Base-by-base conservation (phyloP, 2,329 filamentous ascomycete species). In the Fusarium luffae region DNA sequence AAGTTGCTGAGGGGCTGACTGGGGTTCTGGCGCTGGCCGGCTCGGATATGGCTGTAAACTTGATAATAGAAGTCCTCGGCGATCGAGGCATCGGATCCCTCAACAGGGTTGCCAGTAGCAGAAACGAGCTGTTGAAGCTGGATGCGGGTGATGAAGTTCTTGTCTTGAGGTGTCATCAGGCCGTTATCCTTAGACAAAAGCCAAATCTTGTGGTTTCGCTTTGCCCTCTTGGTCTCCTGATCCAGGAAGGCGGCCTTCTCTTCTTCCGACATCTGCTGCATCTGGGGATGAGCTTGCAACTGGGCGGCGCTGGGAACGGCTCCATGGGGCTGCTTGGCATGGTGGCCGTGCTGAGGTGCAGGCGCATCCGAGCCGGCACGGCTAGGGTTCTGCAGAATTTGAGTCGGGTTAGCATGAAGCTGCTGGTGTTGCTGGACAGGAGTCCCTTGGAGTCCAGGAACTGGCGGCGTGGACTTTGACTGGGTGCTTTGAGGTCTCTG, bases 31-130 rank as follows among this genome's bases (percentile, higher is more conserved):
- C 94, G 90, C 44, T 93, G 93, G 44, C 93, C 92, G 63, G 93
- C 94, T 54, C 95, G 91, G 69, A 99, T 98, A 75, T 97, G 94
- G 76, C 91, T 95, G 75, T 97, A 95, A 23, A 99, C 96, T 78
- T 99, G 96, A 76, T 98, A 99, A 81, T 99, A 99, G 78, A 99
- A 99, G 78, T 99, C 96, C 75, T 99, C 96, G 2, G 90, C 88
- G 40, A 98, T 85, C 9, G 92, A 90, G 37, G 93, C 89, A 77
- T 98, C 94, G 1, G 90, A 89, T 47, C 91, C 92, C 47, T 97
- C 94, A 55, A 91, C 91, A 6, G 94, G 88, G 75, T 94, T 96
- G 12, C 95, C 95, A 25, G 94, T 97, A 11, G 96, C 94, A 13
- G 95, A 90, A 56, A 99, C 93, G 37, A 99, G 87, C 78, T 99